These are phyloP conservation scores for Lolium rigidum DNA, from an alignment of 176 grass and related monocot genomes.

Conservation along the genomic window DNA sequence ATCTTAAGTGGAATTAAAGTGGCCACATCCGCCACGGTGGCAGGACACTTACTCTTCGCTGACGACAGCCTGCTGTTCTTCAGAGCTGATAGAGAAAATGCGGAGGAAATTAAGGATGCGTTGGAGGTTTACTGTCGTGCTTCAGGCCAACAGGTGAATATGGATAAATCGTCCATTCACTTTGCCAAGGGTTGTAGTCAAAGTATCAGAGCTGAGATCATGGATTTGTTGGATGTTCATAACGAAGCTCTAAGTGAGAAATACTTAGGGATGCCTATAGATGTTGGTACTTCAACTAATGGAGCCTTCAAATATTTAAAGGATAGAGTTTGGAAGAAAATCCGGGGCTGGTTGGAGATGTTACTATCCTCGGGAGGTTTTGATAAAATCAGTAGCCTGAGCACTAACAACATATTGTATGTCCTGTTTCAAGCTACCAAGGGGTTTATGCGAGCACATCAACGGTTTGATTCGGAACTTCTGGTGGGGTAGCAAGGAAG, in stretches of 20 bases:
- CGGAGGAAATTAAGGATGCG: not conserved
- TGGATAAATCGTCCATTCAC: not conserved
- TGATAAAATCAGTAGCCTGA: not conserved
- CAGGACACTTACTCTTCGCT: not conserved
- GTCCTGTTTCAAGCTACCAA: not conserved
- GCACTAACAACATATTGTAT: not conserved
- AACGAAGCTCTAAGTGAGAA: not conserved
- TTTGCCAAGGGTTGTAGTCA: not conserved
- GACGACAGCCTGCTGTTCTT: not conserved
- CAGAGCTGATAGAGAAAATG: not conserved
- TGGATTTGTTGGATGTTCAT: too few relatives aligned
- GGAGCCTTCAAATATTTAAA: not conserved
- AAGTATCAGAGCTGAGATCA: accelerated
- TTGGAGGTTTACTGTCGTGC: not conserved
- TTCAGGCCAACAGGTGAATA: not conserved
- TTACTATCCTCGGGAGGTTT: accelerated
- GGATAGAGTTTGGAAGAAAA: not conserved
- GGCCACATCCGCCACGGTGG: not conserved
- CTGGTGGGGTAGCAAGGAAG: not conserved
- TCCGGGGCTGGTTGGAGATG: not conserved
- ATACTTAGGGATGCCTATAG: not conserved
- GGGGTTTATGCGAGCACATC: not conserved
- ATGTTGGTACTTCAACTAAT: not conserved
- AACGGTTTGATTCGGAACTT: not conserved
- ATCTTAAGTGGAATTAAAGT: not conserved